Base-by-base conservation (phyloP, 129 eudicot species). In the Flaveria sonorensis region DNA sequence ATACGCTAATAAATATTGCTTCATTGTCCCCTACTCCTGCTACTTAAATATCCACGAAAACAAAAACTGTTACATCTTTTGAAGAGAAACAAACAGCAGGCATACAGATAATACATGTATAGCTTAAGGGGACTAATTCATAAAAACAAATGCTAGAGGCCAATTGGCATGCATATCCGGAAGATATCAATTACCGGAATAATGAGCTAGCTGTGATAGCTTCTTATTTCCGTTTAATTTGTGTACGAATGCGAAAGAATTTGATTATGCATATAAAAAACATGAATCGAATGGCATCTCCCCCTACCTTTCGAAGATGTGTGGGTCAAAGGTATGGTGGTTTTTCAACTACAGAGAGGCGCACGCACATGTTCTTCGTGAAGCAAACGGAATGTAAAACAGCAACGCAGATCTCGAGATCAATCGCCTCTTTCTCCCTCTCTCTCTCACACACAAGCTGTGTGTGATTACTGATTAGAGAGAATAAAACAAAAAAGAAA, bases 321-420 rank as follows among this genome's bases (percentile, higher is more conserved):
- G 39, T 32, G 28, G 1, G 1, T 24, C 1, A 24, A 24, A 24
- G 28, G 7, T 32, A 2, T 4, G 2, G 5, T 30, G 36, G 6
- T 30, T 30, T 30, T 4, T 30, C 36, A 30, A 4, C 36, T 30
- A 30, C 36, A 30, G 6, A 30, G 36, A 30, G 36, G 36, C 36
- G 36, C 36, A 30, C 36, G 36, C 36, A 30, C 36, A 30, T 30
- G 36, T 79, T 73, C 68, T 83, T 79, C 84, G 86, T 87, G 55
- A 83, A 83, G 88, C 79, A 47, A 81, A 81, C 84, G 86, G 88
- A 76, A 75, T 60, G 26, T 40, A 67, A 60, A 78, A 72, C 78
- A 72, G 64, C 30, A 66, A 61, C 78, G 47, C 89, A 80, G 84
- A 86, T 86, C 89, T 86, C 89, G 51, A 85, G 45, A 72, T 3